Base-by-base conservation (phyloP, 83 land plant genomes). In the Picea abies region DNA sequence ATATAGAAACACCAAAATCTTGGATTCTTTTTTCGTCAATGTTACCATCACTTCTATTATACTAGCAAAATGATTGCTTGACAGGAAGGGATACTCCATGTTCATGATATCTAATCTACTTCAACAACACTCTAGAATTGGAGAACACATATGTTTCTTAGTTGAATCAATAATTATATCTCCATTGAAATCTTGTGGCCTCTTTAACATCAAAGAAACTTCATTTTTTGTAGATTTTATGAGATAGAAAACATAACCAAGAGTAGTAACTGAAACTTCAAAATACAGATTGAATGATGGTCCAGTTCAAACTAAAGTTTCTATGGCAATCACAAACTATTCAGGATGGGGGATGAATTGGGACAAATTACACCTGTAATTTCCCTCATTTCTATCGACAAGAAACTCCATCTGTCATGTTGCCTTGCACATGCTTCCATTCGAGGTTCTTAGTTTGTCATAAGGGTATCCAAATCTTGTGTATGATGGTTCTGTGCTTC, bases 1-100 rank as follows among this genome's bases (percentile, higher is more conserved):
- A 97, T 29, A 97, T 65, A 83, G 95, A 97, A 64, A 98, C 99
- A 79, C 99, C 99, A 85, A 97, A 91, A 10, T 94, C 80, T 63
- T 79, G 80, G 65, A 79, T 32, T 61, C 20, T 79, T 60, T 79
- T 79, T 15, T 79, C 65, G 32, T 35, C 80, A 37, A 63, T 79
- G 64, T 79, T 79, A 37, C 80, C 80, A 79, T 79, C 80, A 79
- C 47, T 79, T 79, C 80, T 63, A 79, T 79, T 79, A 79, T 79
- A 79, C 80, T 47, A 32, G 25, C 80, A 79, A 79, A 61, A 79
- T 79, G 66, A 61, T 25, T 79, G n/a, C 80, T 79, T 12, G 35
- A 79, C 17, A 61, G 66, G 65, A 60, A 79, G 41, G 80, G 80
- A 79, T 75, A 75, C 78, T 75, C 16, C 47, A 60, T 78, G 39